Evolutionary conservation across 441 rosid genomes (phyloP).

Genomic region (Populus hybrid): DNA sequence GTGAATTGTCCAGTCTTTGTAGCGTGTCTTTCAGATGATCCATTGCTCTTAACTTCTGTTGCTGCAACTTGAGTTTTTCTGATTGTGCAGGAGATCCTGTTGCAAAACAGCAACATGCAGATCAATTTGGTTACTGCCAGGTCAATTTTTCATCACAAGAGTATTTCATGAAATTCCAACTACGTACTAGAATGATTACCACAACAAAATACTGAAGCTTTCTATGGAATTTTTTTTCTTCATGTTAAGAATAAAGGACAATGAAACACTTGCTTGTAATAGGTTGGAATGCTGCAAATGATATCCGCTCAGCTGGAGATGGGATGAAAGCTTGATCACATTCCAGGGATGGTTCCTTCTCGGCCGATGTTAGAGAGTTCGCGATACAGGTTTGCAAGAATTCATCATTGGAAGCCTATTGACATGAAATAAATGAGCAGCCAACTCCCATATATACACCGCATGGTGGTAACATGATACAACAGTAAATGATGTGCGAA

Average conservation of each 20-base stretch:
- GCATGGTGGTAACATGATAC: neutral
- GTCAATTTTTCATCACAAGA: neutral
- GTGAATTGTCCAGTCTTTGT: slow-evolving; percentile 52
- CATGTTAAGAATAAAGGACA: neutral
- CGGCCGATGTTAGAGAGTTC: slow-evolving; percentile 66
- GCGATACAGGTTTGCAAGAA: slow-evolving; percentile 54
- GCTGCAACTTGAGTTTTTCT: slow-evolving; percentile 56
- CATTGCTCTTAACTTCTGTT: slow-evolving; percentile 57
- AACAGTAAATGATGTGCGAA: too few species aligned
- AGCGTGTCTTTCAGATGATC: slow-evolving; percentile 48
- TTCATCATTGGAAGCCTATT: slow-evolving; percentile 56
- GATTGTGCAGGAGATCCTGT: slow-evolving; percentile 53
- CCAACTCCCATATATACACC: neutral
- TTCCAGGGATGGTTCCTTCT: slow-evolving; percentile 43
- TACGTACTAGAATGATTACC: too few species aligned
- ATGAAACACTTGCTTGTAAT: slow-evolving; percentile 41
- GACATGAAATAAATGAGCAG: slow-evolving; percentile 24
- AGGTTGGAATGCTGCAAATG: slow-evolving; percentile 66
- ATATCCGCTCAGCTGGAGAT: slow-evolving; percentile 54
- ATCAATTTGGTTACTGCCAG: slow-evolving; percentile 4
- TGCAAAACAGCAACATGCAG: neutral
- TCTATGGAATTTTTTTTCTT: neutral
- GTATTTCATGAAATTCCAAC: neutral
- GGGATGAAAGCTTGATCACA: slow-evolving; percentile 57
- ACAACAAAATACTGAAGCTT: too few species aligned